Evolutionary conservation across 2,329 filamentous ascomycete species (phyloP).

Genomic region (Aspergillus sp.): DNA sequence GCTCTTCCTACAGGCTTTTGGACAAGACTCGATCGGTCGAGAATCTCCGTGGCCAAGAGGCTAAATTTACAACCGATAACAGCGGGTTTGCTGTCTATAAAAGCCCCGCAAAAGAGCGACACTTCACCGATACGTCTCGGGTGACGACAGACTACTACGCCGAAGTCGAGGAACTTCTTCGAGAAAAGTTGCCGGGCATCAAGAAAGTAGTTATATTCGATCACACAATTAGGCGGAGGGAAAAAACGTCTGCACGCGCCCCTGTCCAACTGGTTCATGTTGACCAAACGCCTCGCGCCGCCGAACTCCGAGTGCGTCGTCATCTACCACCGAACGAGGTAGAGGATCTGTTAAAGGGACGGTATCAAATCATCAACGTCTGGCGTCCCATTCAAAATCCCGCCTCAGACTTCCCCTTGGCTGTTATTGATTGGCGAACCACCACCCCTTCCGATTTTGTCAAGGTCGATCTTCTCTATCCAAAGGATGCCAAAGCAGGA

Average conservation of each 20-base stretch:
- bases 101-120: slow-evolving; percentile 47
- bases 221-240: slow-evolving; percentile 59
- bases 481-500: slow-evolving; percentile 50
- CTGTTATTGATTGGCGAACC: slow-evolving; percentile 59
- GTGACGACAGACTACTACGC: slow-evolving; percentile 54
- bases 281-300: slow-evolving; percentile 61
- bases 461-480: slow-evolving; percentile 58
- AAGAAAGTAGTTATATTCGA: slow-evolving; percentile 64
- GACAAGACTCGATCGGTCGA: slow-evolving; percentile 45
- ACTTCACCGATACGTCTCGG: slow-evolving; percentile 50
- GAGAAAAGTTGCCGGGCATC: slow-evolving; percentile 48
- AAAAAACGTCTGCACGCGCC: slow-evolving; percentile 50
- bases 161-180: slow-evolving; percentile 55
- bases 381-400: slow-evolving; percentile 61
- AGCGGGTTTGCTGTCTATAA: slow-evolving; percentile 53
- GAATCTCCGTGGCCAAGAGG: slow-evolving; percentile 48
- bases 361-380: slow-evolving; percentile 64
- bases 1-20: slow-evolving; percentile 46
- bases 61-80: slow-evolving; percentile 48
- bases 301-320: slow-evolving; percentile 54
- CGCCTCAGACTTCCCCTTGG: slow-evolving; percentile 61
- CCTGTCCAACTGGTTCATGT: slow-evolving; percentile 66
- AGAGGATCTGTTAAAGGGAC: slow-evolving; percentile 49
- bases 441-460: slow-evolving; percentile 54
- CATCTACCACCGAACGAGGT: slow-evolving; percentile 53